Evolutionary conservation across 768 basidiomycete species (phyloP).

Genomic region (Scleroderma citrinum): DNA sequence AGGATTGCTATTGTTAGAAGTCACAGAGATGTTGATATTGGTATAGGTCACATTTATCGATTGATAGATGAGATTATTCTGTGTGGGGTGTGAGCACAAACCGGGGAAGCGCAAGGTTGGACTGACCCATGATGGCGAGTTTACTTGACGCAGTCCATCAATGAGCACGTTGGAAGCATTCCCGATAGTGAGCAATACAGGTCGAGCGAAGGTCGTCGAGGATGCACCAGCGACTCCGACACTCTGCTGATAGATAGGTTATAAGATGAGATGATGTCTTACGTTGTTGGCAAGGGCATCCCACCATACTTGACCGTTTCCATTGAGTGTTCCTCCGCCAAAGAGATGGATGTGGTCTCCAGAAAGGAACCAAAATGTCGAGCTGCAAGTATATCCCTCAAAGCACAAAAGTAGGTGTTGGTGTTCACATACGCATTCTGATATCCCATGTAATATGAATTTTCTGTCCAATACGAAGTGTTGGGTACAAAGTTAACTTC

Average conservation of each 20-base stretch:
- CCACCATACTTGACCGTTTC: too few relatives aligned
- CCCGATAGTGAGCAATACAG: too few relatives aligned
- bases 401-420: neutral
- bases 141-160: too few relatives aligned
- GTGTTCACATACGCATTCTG: slow-evolving; percentile 34
- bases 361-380: slow-evolving; percentile 37
- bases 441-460: slow-evolving; percentile 35
- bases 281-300: too few relatives aligned
- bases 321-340: slow-evolving; percentile 31
- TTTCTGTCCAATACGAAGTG: slow-evolving; percentile 36
- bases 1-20: slow-evolving; percentile 31
- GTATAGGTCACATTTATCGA: slow-evolving; percentile 37
- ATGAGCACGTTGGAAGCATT: too few relatives aligned
- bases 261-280: too few relatives aligned
- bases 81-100: neutral
- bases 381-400: slow-evolving; percentile 13
- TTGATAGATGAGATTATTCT: slow-evolving; percentile 38
- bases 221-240: too few relatives aligned
- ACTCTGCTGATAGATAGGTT: too few relatives aligned
- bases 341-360: slow-evolving; percentile 33
- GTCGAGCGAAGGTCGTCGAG: too few relatives aligned
- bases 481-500: slow-evolving; percentile 34
- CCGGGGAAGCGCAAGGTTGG: too few relatives aligned
- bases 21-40: slow-evolving; percentile 30
- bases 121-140: too few relatives aligned